Base-by-base conservation (phyloP, 345 rosid species). In the Pseudoturritis turrita region DNA sequence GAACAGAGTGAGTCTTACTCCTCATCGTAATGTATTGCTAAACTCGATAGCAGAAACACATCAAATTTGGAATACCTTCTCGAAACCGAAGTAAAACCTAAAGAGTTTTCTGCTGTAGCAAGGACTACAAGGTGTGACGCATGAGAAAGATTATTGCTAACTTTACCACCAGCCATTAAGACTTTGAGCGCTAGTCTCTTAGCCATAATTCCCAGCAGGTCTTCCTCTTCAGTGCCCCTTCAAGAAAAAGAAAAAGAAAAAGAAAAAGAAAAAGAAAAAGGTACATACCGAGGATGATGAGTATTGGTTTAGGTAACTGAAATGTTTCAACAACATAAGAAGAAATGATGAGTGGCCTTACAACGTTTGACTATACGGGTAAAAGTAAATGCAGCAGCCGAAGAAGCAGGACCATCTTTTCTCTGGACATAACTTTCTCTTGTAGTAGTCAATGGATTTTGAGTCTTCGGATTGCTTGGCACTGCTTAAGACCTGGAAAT, bases 41-140 rank as follows among this genome's bases (percentile, higher is more conserved):
- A 58, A 14, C 13, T 63, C 10, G 49, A 33, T 13, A 33, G 39
- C 50, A 50, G 50, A 61, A 68, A 28, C 53, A 35, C 11, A 46
- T 0, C 49, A 22, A 60, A 3, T 35, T 46, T 31, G 55, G 26
- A 7, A 31, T 86, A 93, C 98, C 89, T 75, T 62, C 77, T 44
- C 40, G 68, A 33, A 65, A 89, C 59, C 67, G 70, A 67, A 58
- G 78, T 70, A 45, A 84, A 82, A 76, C 85, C 86, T 65, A 82
- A 61, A 26, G 75, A 60, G 41, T 76, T 70, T 73, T 83, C 96
- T 21, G 85, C 73, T 46, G 37, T 43, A 18, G 75, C 41, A 55
- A 90, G 77, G 75, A 91, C 82, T 21, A 89, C 88, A 80, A 91
- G 39, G 76, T 94, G 99, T 10, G 96, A 88, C 10, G 95, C 89